A percentile compares a stretch with the other conserved stretches of the same genome.
Conservation (phyloP, 1,284 basidiomycete species). For the Ceratobasidium sp. region DNA sequence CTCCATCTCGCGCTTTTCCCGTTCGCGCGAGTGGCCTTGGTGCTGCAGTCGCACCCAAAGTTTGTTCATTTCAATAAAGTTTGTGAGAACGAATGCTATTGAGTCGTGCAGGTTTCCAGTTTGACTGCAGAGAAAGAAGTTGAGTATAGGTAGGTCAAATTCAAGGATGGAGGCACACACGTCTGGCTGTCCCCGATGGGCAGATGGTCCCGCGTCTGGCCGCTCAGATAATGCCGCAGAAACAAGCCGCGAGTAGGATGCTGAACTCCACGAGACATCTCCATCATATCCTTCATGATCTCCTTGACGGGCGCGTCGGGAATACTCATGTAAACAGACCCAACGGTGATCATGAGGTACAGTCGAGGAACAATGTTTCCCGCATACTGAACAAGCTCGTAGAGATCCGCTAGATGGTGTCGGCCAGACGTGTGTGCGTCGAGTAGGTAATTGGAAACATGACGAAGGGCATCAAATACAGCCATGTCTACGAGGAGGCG, state of each 20-base stretch:
- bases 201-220: constrained; percentile 93
- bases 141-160: constrained; percentile 14
- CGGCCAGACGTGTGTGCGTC: constrained; percentile 89
- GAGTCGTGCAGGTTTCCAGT: constrained; percentile 91
- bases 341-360: constrained; percentile 98
- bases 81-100: constrained; percentile 92
- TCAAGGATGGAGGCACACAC: constrained; percentile 60
- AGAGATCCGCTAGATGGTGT: constrained; percentile 95
- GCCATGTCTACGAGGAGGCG: constrained; percentile 79
- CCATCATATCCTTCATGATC: constrained; percentile 99
- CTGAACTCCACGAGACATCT: constrained; percentile 95
- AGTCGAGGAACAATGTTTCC: constrained; percentile 93
- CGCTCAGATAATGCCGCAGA: constrained; percentile 91
- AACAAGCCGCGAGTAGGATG: constrained; percentile 94
- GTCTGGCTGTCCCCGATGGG: constrained; percentile 84
- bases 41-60: constrained; percentile 97
- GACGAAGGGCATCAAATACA: constrained; percentile 92
- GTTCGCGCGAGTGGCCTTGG: constrained; percentile 92
- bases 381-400: constrained; percentile 96
- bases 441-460: constrained; percentile 93
- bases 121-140: constrained; percentile 63
- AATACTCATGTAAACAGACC: constrained; percentile 96
- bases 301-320: constrained; percentile 95
- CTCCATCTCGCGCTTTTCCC: constrained; percentile 95
- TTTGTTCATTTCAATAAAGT: constrained; percentile 99